Evolutionary conservation across 306 rosid species (phyloP).

Genomic region (Ziziphus jujuba): DNA sequence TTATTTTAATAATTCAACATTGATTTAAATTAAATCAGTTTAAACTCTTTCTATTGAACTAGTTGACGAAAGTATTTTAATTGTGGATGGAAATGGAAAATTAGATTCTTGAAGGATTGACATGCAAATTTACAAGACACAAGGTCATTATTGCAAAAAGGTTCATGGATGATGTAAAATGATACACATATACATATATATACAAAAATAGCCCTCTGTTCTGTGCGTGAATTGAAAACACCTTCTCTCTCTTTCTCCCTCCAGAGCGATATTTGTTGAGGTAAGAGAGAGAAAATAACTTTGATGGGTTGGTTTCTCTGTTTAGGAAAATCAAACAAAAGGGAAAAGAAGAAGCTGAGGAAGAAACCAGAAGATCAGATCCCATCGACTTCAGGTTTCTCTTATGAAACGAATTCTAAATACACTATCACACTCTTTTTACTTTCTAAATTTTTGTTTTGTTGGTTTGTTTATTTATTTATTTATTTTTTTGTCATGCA

Average conservation of each 20-base stretch:
- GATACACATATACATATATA: neutral
- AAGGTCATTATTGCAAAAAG: slow-evolving; percentile 30
- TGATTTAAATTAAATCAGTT: too few relatives aligned
- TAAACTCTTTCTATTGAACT: too few relatives aligned
- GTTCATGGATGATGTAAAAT: neutral
- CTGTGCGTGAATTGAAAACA: neutral
- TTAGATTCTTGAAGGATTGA: neutral
- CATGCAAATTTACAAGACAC: neutral
- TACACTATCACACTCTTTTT: neutral
- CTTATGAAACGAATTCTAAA: neutral
- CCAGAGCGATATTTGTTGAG: slow-evolving; percentile 15
- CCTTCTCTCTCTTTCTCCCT: slow-evolving; percentile 15
- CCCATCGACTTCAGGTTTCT: slow-evolving; percentile 52
- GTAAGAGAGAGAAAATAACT: slow-evolving; percentile 11
- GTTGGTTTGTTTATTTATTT: neutral
- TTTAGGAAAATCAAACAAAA: slow-evolving; percentile 38
- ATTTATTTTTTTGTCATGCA: neutral
- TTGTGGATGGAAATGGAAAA: neutral
- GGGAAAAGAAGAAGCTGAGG: slow-evolving; percentile 35
- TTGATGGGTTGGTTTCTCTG: slow-evolving; percentile 54
- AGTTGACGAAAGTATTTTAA: too few relatives aligned
- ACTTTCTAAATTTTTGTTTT: neutral
- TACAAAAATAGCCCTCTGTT: neutral
- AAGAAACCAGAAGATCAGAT: slow-evolving; percentile 39
- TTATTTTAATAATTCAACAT: too few relatives aligned